Percentiles rank a stretch among this genome's conserved stretches.
Evolutionary conservation across 805 yeast genomes (phyloP).

Genomic region (Candida hispaniensis): DNA sequence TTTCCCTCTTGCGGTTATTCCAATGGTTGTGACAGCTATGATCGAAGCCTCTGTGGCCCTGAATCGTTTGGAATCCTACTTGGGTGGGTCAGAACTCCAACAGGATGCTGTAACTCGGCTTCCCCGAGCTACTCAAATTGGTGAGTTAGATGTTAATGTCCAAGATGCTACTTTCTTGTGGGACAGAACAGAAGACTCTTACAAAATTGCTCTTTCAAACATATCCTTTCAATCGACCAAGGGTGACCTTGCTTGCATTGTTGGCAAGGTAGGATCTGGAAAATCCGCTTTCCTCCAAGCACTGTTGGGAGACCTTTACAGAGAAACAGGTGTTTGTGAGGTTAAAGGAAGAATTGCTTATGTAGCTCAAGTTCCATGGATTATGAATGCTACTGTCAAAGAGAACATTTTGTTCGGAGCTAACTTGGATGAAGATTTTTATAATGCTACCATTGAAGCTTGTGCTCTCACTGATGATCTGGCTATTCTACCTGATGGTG

Average conservation of each 20-base stretch:
- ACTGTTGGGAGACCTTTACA: conserved; percentile 71
- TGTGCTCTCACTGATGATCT: conserved; percentile 63
- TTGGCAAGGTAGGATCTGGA: conserved; percentile 86
- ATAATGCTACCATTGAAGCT: conserved; percentile 45
- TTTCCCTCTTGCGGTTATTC: conserved; percentile 88
- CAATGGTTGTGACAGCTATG: conserved; percentile 74
- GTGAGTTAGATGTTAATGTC: conserved; percentile 45
- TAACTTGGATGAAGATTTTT: conserved; percentile 40
- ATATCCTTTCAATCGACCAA: conserved; percentile 59
- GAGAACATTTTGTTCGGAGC: conserved; percentile 65
- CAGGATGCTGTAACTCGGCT: conserved; percentile 52
- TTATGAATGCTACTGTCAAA: conserved; percentile 83
- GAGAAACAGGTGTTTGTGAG: conserved; percentile 58
- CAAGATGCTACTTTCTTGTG: conserved; percentile 32
- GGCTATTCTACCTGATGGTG: conserved; percentile 60
- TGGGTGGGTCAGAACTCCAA: conserved; percentile 67
- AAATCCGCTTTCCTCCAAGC: conserved; percentile 76
- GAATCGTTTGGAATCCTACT: conserved; percentile 55
- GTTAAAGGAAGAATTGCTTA: conserved; percentile 76
- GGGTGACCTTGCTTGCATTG: conserved; percentile 76
- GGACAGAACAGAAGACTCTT: conserved; percentile 56
- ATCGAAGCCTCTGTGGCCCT: conserved; percentile 67
- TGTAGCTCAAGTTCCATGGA: conserved; percentile 91
- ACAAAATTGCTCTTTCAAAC: conserved; percentile 47
- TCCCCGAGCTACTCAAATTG: conserved; percentile 45